phyloP scores from a whole-genome alignment of 495 filamentous ascomycete species.

The Cryomyces minteri region DNA sequence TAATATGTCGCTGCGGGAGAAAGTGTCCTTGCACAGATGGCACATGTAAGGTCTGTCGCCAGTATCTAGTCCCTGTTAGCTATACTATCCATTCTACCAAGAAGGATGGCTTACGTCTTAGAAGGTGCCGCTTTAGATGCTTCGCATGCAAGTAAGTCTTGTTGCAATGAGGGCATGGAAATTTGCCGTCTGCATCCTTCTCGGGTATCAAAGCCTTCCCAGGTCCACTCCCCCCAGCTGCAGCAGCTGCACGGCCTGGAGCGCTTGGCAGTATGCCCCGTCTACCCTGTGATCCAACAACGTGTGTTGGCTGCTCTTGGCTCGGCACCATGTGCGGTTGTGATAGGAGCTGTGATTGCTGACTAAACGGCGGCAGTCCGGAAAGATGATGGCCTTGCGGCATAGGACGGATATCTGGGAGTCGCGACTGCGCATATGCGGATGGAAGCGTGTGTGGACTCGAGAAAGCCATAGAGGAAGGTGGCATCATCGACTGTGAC shows the following conservation, averaged over 20 bases:
- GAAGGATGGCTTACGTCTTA: conserved; percentile 60
- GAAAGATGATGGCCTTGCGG: conserved; percentile 11
- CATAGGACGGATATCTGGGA: conserved; percentile 25
- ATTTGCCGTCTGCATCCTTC: conserved; percentile 94
- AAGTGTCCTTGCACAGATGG: conserved; percentile 92
- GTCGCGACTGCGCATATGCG: conserved; percentile 15
- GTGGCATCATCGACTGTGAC: conserved; percentile 6
- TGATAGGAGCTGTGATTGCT: conserved; percentile 25
- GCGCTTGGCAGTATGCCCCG: conserved; percentile 81
- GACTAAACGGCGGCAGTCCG: conserved; percentile 12
- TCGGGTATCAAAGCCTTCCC: conserved; percentile 67
- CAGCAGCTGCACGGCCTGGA: conserved; percentile 53
- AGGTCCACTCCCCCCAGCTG: conserved; percentile 21
- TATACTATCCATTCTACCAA: background rate
- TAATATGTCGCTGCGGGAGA: conserved; percentile 92
- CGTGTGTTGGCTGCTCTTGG: conserved; percentile 48
- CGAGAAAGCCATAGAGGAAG: conserved; percentile 4
- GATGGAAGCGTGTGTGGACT: conserved; percentile 2
- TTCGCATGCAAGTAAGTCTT: conserved; percentile 97
- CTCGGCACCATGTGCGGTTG: conserved; percentile 21
- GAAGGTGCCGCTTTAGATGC: conserved; percentile 87
- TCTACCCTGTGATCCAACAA: conserved; percentile 81
- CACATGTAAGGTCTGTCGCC: conserved; percentile 96
- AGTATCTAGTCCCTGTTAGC: conserved; percentile 41
- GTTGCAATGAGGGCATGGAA: conserved; percentile 88